A percentile compares a stretch with the other conserved stretches of the same genome.
These are phyloP conservation scores for Colletotrichum shisoi DNA, from an alignment of 2,329 filamentous ascomycete genomes.

Conservation along the genomic window DNA sequence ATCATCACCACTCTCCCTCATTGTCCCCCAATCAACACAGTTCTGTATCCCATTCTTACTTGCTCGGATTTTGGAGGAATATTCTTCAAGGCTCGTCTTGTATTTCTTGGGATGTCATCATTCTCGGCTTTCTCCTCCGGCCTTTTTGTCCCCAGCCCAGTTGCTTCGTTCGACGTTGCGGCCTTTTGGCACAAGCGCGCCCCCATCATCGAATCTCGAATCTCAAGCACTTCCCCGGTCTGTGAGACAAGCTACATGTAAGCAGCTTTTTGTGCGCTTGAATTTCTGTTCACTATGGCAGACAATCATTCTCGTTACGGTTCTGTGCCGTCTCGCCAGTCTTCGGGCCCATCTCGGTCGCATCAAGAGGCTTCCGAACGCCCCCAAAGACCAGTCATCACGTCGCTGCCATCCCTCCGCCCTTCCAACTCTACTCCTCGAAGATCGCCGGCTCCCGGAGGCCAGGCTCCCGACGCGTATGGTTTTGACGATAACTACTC, in stretches of 20 bases:
- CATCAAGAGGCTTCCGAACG: not conserved
- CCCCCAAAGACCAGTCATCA: not conserved
- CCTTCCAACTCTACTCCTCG: not conserved
- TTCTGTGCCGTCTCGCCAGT: not conserved
- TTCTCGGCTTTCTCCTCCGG: not conserved
- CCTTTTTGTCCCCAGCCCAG: not conserved
- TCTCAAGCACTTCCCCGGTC: not conserved
- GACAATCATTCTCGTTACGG: not conserved
- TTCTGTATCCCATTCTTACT: not conserved
- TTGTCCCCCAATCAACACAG: not conserved
- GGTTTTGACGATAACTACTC: not conserved
- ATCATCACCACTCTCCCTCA: slow-evolving; percentile 11
- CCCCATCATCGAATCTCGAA: not conserved
- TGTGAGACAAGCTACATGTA: not conserved
- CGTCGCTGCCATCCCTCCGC: slow-evolving; percentile 15
- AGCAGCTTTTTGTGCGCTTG: not conserved
- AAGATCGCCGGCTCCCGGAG: not conserved
- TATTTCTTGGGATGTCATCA: not conserved
- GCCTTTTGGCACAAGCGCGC: not conserved
- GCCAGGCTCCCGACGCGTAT: not conserved
- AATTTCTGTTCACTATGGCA: slow-evolving; percentile 9
- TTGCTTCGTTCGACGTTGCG: not conserved
- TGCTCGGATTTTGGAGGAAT: not conserved
- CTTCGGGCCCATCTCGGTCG: not conserved
- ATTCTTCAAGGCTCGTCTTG: not conserved